Evolutionary conservation across 139 green algal species (phyloP).

Genomic region (Coelastrella sp.): DNA sequence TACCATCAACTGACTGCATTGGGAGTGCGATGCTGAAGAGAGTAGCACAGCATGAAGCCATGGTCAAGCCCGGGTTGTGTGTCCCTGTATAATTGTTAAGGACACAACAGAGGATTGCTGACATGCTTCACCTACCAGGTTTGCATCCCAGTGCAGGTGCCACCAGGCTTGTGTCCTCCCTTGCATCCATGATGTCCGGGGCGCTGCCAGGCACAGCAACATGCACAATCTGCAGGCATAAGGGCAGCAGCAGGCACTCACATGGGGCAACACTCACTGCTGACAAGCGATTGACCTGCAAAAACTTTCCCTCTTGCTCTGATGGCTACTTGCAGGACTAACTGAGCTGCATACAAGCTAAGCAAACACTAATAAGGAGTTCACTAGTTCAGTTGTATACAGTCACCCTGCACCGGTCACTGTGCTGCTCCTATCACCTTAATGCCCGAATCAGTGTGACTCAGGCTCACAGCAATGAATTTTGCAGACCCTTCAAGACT

Average conservation of each 20-base stretch:
- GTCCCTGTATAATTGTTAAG: not conserved
- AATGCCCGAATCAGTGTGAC: too few species aligned
- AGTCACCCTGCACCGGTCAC: too few species aligned
- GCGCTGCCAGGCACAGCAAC: slow-evolving; percentile 31
- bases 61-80: not conserved
- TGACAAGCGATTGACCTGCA: too few species aligned
- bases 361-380: not conserved
- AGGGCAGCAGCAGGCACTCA: not conserved
- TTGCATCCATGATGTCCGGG: slow-evolving; percentile 31
- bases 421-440: too few species aligned
- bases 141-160: not conserved
- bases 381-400: too few species aligned
- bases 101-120: not conserved
- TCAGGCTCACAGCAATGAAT: too few species aligned
- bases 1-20: not conserved
- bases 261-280: too few species aligned
- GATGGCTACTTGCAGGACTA: too few species aligned
- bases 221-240: slow-evolving; percentile 36
- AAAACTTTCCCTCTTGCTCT: too few species aligned
- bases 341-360: not conserved
- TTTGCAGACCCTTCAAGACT: not conserved
- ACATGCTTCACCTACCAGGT: not conserved
- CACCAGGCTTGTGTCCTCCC: slow-evolving; percentile 52
- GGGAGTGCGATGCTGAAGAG: not conserved
- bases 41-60: not conserved